Evolutionary conservation across 371 early-diverging fungal genomes (phyloP).

Genomic region (Parasitella parasitica): DNA sequence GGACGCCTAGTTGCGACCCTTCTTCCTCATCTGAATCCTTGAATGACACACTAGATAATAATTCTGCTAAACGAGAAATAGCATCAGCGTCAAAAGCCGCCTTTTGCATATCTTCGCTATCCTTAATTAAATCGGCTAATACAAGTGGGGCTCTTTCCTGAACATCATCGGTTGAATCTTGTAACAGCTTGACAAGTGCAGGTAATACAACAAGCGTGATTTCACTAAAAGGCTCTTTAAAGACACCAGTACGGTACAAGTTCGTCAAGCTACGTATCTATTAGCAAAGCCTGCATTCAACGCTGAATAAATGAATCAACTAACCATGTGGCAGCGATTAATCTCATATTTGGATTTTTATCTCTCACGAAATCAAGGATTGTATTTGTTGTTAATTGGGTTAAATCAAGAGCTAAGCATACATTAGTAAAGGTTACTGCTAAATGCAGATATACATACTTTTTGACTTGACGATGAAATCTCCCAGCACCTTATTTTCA

Average conservation of each 20-base stretch:
- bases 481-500: constrained; percentile 61
- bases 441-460: constrained; percentile 29
- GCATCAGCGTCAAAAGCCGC: constrained; percentile 81
- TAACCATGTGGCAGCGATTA: constrained; percentile 73
- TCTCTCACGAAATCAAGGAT: constrained; percentile 66
- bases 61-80: constrained; percentile 64
- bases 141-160: constrained; percentile 75
- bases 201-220: constrained; percentile 66
- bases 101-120: constrained; percentile 76
- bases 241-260: constrained; percentile 62
- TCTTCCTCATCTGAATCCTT: constrained; percentile 47
- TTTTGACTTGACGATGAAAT: constrained; percentile 46
- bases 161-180: constrained; percentile 51
- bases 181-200: constrained; percentile 74
- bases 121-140: constrained; percentile 73
- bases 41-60: constrained; percentile 47
- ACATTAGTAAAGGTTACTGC: neutral
- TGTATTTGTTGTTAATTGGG: constrained; percentile 42
- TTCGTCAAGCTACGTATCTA: constrained; percentile 60
- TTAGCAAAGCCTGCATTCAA: neutral
- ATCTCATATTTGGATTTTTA: constrained; percentile 64
- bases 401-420: constrained; percentile 24
- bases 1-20: constrained; percentile 31
- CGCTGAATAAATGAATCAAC: neutral
- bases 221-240: constrained; percentile 60